Conservation (phyloP, 352 stramenopile species). For the Phytophthora vignae region DNA sequence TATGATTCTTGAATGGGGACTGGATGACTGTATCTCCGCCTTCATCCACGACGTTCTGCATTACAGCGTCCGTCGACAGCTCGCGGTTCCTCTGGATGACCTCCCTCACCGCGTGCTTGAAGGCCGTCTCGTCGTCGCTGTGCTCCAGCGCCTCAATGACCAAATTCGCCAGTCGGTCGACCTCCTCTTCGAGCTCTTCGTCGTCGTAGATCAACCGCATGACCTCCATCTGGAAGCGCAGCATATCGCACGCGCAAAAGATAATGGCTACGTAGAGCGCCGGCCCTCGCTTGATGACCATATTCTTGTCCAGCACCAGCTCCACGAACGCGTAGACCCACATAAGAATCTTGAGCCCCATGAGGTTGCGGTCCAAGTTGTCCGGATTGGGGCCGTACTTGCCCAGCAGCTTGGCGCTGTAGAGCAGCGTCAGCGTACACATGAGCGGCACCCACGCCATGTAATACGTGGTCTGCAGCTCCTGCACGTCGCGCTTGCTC, state of each 20-base stretch:
- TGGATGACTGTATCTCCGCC: background rate
- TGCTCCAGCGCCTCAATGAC: slow-evolving; percentile 42
- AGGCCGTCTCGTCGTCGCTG: slow-evolving; percentile 41
- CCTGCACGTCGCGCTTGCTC: slow-evolving; percentile 47
- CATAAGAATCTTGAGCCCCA: slow-evolving; percentile 56
- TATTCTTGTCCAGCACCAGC: slow-evolving; percentile 59
- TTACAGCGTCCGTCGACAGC: slow-evolving; percentile 16
- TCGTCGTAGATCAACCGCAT: slow-evolving; percentile 60
- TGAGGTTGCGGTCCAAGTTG: slow-evolving; percentile 63
- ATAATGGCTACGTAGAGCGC: slow-evolving; percentile 57
- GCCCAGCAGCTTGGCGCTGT: slow-evolving; percentile 45
- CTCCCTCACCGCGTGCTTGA: slow-evolving; percentile 45
- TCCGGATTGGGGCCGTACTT: slow-evolving; percentile 46
- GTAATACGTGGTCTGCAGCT: slow-evolving; percentile 59
- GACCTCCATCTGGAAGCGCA: slow-evolving; percentile 69
- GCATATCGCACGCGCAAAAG: slow-evolving; percentile 61
- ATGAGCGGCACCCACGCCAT: slow-evolving; percentile 61
- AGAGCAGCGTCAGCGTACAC: slow-evolving; percentile 44
- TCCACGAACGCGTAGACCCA: slow-evolving; percentile 55
- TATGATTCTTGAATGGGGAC: slow-evolving; percentile 17
- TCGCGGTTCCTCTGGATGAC: slow-evolving; percentile 40
- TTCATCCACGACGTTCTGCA: slow-evolving; percentile 7
- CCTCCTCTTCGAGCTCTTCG: slow-evolving; percentile 53
- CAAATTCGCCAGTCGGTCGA: slow-evolving; percentile 47
- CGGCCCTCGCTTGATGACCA: slow-evolving; percentile 59